Evolutionary conservation across 768 basidiomycete genomes (phyloP).

Genomic region (Collybiopsis luxurians): DNA sequence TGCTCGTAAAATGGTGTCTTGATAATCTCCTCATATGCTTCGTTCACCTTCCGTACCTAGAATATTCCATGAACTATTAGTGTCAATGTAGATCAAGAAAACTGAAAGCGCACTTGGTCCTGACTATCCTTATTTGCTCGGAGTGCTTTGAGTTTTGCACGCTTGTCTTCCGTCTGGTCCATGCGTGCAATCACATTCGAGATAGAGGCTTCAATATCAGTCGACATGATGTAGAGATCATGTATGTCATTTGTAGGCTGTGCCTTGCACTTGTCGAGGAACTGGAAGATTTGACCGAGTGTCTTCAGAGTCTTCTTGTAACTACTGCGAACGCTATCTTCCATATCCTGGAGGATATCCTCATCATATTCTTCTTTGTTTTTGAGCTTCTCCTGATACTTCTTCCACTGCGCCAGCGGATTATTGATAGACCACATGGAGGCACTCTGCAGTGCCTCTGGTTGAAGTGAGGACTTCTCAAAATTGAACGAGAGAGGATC

Average conservation of each 20-base stretch:
- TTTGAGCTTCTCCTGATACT: not conserved
- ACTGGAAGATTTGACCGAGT: slow-evolving; percentile 12
- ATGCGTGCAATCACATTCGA: not conserved
- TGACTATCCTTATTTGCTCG: not conserved
- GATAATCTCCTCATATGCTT: slow-evolving; percentile 8
- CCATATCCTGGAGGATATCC: not conserved
- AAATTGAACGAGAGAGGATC: slow-evolving; percentile 20
- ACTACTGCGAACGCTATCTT: not conserved
- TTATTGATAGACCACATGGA: not conserved
- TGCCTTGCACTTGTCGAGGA: slow-evolving; percentile 10
- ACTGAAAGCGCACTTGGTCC: not conserved
- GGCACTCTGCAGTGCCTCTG: not conserved
- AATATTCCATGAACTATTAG: not conserved
- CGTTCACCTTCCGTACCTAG: slow-evolving; percentile 8
- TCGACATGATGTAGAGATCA: not conserved
- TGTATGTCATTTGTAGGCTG: slow-evolving; percentile 15
- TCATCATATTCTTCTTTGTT: not conserved
- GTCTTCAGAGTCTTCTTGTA: slow-evolving; percentile 13
- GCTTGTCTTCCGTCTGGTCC: not conserved
- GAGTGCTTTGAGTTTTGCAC: not conserved
- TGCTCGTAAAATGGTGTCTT: slow-evolving; percentile 7
- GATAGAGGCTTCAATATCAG: not conserved
- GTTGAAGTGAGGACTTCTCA: slow-evolving; percentile 7
- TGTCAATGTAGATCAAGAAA: not conserved
- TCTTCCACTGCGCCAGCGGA: not conserved